Conservation (phyloP, 2,329 filamentous ascomycete species). For the Epichloe sibirici region DNA sequence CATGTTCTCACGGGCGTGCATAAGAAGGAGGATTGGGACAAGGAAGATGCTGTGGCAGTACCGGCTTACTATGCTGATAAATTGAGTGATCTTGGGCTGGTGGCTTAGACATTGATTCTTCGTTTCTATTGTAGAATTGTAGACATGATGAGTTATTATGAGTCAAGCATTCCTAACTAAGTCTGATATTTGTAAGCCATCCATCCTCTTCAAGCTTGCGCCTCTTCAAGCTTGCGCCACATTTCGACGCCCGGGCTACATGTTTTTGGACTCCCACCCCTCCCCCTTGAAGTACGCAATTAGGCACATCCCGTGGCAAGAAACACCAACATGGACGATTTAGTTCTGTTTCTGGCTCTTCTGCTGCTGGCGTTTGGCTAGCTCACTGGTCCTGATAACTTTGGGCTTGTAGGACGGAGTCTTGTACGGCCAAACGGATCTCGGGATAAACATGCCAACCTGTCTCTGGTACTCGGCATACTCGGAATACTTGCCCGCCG, state of each 20-base stretch:
- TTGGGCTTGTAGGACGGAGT: constrained; percentile 27
- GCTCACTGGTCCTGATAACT: constrained; percentile 38
- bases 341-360: constrained; percentile 26
- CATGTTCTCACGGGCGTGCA: constrained; percentile 84
- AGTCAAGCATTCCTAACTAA: not conserved
- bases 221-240: too few species aligned
- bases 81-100: constrained; percentile 56
- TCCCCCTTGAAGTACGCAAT: not conserved
- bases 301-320: not conserved
- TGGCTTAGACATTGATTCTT: constrained; percentile 8
- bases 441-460: constrained; percentile 76
- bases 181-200: not conserved
- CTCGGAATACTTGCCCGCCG: constrained; percentile 71
- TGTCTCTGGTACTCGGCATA: constrained; percentile 74
- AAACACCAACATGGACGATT: not conserved
- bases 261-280: not conserved
- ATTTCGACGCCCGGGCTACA: not conserved
- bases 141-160: not conserved
- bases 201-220: not conserved
- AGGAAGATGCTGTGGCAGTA: constrained; percentile 52
- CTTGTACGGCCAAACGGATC: constrained; percentile 30
- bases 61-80: constrained; percentile 77
- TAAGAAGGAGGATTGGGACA: constrained; percentile 73
- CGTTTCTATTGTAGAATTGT: constrained; percentile 2
- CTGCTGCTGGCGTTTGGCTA: constrained; percentile 31